Conservation (phyloP, 306 rosid species). For the Dryas drummondii region DNA sequence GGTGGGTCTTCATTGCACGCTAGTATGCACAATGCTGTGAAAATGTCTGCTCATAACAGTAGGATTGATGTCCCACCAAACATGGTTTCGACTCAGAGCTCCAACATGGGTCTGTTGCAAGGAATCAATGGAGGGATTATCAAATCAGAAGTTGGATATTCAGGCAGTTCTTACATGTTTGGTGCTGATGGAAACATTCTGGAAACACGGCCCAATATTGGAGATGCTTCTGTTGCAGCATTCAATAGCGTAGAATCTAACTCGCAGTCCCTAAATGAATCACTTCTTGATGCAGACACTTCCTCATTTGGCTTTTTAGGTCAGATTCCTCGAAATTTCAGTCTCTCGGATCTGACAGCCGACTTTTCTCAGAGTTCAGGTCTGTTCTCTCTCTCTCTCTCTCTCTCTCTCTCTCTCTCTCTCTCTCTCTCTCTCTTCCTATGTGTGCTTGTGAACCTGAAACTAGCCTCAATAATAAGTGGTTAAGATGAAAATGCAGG, state of each 20-base stretch:
- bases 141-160: conserved; percentile 74
- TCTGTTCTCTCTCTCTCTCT: conserved; percentile 25
- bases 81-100: conserved; percentile 51
- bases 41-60: conserved; percentile 53
- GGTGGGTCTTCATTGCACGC: conserved; percentile 64
- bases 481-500: background rate
- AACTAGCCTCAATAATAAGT: background rate
- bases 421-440: conserved; percentile 17
- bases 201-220: conserved; percentile 56
- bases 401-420: conserved; percentile 12
- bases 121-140: conserved; percentile 74
- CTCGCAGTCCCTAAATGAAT: conserved; percentile 53
- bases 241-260: conserved; percentile 56
- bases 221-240: conserved; percentile 61
- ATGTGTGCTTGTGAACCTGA: background rate
- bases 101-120: conserved; percentile 67
- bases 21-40: conserved; percentile 55
- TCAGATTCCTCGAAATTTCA: conserved; percentile 78
- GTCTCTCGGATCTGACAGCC: conserved; percentile 80
- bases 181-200: conserved; percentile 59
- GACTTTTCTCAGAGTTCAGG: conserved; percentile 86
- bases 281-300: conserved; percentile 55
- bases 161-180: conserved; percentile 62
- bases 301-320: conserved; percentile 67
- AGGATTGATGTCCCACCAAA: conserved; percentile 60